Evolutionary conservation across 1,284 basidiomycete species (phyloP).

Genomic region (Austroboletus olivaceoglutinosus): DNA sequence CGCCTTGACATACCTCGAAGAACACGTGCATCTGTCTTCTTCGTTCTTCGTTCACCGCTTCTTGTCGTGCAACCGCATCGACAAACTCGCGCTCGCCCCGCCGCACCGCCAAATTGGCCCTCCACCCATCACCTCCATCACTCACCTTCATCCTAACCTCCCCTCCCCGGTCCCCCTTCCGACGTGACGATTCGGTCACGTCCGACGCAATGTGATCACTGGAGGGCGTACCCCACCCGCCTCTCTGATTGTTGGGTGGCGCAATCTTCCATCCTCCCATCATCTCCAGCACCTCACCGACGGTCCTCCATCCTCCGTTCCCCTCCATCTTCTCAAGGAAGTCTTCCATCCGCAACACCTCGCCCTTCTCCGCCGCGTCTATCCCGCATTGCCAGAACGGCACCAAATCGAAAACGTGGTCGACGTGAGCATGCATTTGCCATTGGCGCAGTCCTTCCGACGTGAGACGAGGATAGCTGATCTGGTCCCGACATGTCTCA

Average conservation of each 20-base stretch:
- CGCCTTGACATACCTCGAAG: constrained; percentile 42
- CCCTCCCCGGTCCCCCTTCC: constrained; percentile 1
- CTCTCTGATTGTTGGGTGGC: constrained; percentile 6
- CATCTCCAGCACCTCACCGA: constrained; percentile 29
- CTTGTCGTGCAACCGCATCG: constrained; percentile 45
- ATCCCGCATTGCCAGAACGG: constrained; percentile 56
- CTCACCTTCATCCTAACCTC: neutral
- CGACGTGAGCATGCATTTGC: constrained; percentile 52
- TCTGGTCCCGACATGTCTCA: constrained; percentile 20
- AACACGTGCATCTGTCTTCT: constrained; percentile 49
- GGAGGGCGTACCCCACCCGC: constrained; percentile 17
- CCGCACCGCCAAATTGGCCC: constrained; percentile 4
- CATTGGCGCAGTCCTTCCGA: constrained; percentile 43
- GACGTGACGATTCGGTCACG: constrained; percentile 20
- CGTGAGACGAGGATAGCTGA: constrained; percentile 30
- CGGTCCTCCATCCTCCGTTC: constrained; percentile 28
- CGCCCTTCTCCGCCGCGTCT: constrained; percentile 49
- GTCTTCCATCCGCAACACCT: constrained; percentile 46
- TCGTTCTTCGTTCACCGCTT: constrained; percentile 39
- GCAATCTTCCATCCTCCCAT: constrained; percentile 15
- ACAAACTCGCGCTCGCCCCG: constrained; percentile 38
- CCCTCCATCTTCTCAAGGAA: constrained; percentile 46
- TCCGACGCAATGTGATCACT: constrained; percentile 17
- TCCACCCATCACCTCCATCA: no score
- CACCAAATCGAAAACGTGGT: constrained; percentile 47